These are phyloP conservation scores for Mycena crocata DNA, from an alignment of 768 basidiomycete species.

Conservation along the genomic window DNA sequence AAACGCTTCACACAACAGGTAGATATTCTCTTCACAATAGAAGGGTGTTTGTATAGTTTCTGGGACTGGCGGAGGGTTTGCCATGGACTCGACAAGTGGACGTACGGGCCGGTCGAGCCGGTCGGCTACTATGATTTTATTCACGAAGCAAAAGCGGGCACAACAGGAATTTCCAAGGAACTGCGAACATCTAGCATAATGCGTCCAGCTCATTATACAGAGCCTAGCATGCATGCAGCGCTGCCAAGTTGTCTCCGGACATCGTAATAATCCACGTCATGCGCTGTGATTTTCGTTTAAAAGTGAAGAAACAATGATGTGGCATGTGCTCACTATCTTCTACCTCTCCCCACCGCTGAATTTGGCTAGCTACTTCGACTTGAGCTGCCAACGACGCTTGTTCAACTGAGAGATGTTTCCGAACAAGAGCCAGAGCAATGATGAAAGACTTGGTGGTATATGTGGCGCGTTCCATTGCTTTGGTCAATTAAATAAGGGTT, in stretches of 20 bases:
- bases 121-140: too few relatives aligned
- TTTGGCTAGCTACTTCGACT: constrained; percentile 96
- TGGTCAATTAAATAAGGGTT: constrained; percentile 9
- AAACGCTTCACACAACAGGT: constrained; percentile 64
- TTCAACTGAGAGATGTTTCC: constrained; percentile 80
- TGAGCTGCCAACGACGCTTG: constrained; percentile 87
- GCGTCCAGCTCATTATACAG: constrained; percentile 35
- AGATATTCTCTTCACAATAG: constrained; percentile 84
- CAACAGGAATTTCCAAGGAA: neutral
- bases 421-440: constrained; percentile 86
- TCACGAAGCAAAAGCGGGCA: too few relatives aligned
- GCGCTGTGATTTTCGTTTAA: constrained; percentile 84
- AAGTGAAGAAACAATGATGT: constrained; percentile 17
- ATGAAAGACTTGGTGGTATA: constrained; percentile 93
- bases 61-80: constrained; percentile 47
- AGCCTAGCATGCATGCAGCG: constrained; percentile 70
- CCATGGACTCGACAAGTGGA: neutral
- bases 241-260: constrained; percentile 88
- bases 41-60: constrained; percentile 63
- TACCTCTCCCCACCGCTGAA: constrained; percentile 98
- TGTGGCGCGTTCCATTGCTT: constrained; percentile 92
- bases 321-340: constrained; percentile 88
- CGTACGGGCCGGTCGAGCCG: neutral
- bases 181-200: too few relatives aligned
- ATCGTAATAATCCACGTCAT: constrained; percentile 98